Evolutionary conservation across 768 basidiomycete species (phyloP).

Genomic region (Rhizopogon sp.): DNA sequence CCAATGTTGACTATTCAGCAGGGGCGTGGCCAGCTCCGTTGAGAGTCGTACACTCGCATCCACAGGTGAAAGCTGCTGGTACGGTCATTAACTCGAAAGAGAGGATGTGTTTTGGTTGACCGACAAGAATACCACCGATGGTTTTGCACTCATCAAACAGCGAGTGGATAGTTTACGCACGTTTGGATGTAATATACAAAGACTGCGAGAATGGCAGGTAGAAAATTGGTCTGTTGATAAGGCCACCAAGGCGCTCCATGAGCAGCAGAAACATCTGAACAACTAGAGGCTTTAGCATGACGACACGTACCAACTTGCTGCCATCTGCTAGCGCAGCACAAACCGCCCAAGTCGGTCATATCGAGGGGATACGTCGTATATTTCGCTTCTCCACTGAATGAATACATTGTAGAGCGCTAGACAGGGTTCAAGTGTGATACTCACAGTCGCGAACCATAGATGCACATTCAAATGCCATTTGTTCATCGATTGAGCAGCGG

Average conservation of each 20-base stretch:
- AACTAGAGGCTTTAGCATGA: slow-evolving; percentile 27
- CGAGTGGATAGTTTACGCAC: slow-evolving; percentile 3
- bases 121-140: slow-evolving; percentile 35
- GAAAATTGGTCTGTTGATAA: slow-evolving; percentile 28
- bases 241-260: slow-evolving; percentile 23
- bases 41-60: neutral
- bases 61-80: slow-evolving; percentile 14
- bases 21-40: slow-evolving; percentile 4
- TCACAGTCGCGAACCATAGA: slow-evolving; percentile 1
- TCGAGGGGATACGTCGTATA: neutral
- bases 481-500: neutral
- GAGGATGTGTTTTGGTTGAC: slow-evolving; percentile 48
- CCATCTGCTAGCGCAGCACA: slow-evolving; percentile 21
- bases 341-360: slow-evolving; percentile 18
- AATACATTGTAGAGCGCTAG: neutral
- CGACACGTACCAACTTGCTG: slow-evolving; percentile 23
- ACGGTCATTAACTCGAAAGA: slow-evolving; percentile 40
- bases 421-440: neutral
- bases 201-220: slow-evolving; percentile 5
- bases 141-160: slow-evolving; percentile 25
- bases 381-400: neutral
- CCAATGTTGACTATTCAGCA: no score
- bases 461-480: slow-evolving; percentile 6
- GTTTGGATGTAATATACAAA: slow-evolving; percentile 14
- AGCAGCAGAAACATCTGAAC: slow-evolving; percentile 30